Evolutionary conservation across 1,284 basidiomycete genomes (phyloP).

Genomic region (Blastosporella zonata): DNA sequence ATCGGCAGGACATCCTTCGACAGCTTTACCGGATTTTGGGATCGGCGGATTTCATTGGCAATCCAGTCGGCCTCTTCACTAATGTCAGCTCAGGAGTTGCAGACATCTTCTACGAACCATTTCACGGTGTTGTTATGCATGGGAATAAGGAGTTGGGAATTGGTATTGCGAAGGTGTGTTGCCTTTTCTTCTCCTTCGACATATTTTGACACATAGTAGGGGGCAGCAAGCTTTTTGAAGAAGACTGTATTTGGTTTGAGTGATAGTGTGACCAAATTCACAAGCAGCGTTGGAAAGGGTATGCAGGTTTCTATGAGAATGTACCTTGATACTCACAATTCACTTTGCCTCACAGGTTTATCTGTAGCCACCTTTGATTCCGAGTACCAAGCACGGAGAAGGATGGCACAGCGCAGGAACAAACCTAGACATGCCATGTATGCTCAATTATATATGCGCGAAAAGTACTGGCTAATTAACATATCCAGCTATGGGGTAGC

Average conservation of each 20-base stretch:
- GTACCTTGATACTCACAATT: not conserved
- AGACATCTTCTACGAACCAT: slow-evolving; percentile 99
- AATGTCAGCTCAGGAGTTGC: slow-evolving; percentile 99
- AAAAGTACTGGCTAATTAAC: slow-evolving; percentile 13
- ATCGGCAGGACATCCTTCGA: slow-evolving; percentile 89
- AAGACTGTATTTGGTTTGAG: slow-evolving; percentile 98
- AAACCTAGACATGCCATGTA: slow-evolving; percentile 95
- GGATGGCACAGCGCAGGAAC: slow-evolving; percentile 90
- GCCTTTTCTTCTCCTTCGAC: not conserved
- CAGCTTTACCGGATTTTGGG: slow-evolving; percentile 97
- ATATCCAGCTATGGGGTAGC: slow-evolving; percentile 83
- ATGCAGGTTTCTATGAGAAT: not conserved
- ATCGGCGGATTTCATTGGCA: slow-evolving; percentile 92
- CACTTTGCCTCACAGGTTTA: slow-evolving; percentile 54
- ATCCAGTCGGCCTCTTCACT: slow-evolving; percentile 95
- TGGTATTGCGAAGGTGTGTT: slow-evolving; percentile 88
- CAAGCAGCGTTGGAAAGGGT: slow-evolving; percentile 97
- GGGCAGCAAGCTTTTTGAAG: slow-evolving; percentile 97
- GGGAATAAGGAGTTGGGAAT: slow-evolving; percentile 95
- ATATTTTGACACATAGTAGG: slow-evolving; percentile 41
- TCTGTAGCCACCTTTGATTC: slow-evolving; percentile 96
- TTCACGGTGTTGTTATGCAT: slow-evolving; percentile 96
- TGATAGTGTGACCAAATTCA: slow-evolving; percentile 96
- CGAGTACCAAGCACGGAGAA: slow-evolving; percentile 89
- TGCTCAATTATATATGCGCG: slow-evolving; percentile 1